Percentiles rank a stretch among this genome's conserved stretches.
phyloP scores from a whole-genome alignment of 352 stramenopile species.

The Peronosclerospora sorghi region DNA sequence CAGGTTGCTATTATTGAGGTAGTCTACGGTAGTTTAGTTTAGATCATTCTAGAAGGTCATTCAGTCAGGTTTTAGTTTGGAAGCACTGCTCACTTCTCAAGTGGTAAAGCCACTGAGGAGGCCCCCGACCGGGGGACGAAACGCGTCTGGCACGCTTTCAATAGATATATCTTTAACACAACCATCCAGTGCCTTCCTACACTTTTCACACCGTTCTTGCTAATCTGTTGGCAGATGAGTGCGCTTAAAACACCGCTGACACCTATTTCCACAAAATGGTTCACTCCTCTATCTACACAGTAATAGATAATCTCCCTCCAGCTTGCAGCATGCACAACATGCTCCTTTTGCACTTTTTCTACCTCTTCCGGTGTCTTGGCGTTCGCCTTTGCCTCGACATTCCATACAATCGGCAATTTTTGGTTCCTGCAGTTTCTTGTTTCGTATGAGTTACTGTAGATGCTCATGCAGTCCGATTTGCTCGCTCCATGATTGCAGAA shows the following conservation, averaged over 20 bases:
- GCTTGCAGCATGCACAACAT: conserved; percentile 53
- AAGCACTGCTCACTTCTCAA: no score
- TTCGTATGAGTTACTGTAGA: conserved; percentile 22
- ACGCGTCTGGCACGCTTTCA: no score
- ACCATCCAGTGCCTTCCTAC: no score
- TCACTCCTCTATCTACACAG: conserved; percentile 34
- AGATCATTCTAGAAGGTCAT: no score
- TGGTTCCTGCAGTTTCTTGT: conserved; percentile 22
- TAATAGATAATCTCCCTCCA: conserved; percentile 79
- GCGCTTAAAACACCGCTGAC: conserved; percentile 56
- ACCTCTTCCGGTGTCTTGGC: conserved; percentile 36
- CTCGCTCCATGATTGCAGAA: conserved; percentile 63
- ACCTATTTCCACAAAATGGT: conserved; percentile 60
- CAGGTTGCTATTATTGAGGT: no score
- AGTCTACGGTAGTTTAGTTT: no score
- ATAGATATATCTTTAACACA: no score
- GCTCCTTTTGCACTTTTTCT: conserved; percentile 31
- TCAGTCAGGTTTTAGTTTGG: no score
- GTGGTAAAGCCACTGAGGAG: no score
- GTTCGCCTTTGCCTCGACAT: conserved; percentile 44
- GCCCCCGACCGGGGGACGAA: no score
- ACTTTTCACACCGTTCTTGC: conserved; percentile 6
- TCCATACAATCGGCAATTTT: conserved; percentile 68
- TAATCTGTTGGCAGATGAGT: conserved; percentile 63
- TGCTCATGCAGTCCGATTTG: conserved; percentile 28